Evolutionary conservation across 2,329 filamentous ascomycete species (phyloP), one percentile per base, ranked within the genome.

Genomic region (Penicillium polonicum): DNA sequence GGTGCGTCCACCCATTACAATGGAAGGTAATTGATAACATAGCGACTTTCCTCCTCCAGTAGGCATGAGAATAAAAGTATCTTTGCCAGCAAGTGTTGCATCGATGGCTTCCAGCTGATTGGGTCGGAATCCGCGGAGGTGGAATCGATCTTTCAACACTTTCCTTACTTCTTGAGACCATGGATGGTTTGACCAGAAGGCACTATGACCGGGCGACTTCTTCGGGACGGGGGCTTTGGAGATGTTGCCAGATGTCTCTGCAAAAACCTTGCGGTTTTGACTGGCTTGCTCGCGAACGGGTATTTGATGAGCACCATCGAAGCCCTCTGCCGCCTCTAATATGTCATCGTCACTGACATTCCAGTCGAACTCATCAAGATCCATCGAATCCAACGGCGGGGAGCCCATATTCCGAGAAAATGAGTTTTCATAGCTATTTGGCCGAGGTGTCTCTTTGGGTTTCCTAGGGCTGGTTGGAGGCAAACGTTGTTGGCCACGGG

Each of bases 41-140:
- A 99, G 81, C 1, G 93, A 97, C 72, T 99, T 99, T 42, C 94
- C 94, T 59, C 94, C 94, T 52, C 94, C 94, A 0, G 94, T 99
- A 2, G 95, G 94, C 94, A 99, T 99, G 39, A 99, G 80, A 17
- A 99, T 89, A 72, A 99, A 99, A 0, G 90, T 88, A 74, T 99
- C 93, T 62, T 93, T 87, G 3, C 93, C 94, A 31, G 80, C 82
- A 45, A 99, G 79, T 0, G 94, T 97, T 1, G 92, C 89, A 73
- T 99, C 97, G 73, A 99, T 97, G 15, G 94, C 92, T 74, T 97
- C 91, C 2, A 97, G 82, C 71, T 99, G 94, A 70, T 97, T 94
- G 53, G 88, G 86, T 31, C 95, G 87, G 70, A 99, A 99, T 0
- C 91, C 91, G 53, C 85, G 85, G 72, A 99, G 87, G 61, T 88